These are phyloP conservation scores for Cyathus striatus DNA, from an alignment of 768 basidiomycete genomes.

Conservation along the genomic window DNA sequence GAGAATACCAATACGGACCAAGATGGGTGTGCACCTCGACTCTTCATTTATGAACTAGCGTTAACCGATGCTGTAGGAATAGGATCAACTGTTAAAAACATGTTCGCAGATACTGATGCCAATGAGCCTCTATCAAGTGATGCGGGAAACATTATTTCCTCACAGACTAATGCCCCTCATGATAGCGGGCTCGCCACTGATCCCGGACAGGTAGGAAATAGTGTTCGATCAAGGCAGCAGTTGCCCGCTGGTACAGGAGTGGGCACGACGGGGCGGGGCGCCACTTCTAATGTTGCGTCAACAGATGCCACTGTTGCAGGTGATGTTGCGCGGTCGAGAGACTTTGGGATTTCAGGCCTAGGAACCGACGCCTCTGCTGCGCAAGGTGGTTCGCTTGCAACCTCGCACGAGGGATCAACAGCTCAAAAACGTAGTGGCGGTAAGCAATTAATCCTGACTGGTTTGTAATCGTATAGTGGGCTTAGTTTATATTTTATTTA, in stretches of 20 bases:
- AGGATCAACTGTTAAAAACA: conserved; percentile 5
- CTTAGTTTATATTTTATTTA: too few species aligned
- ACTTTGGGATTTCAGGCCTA: conserved; percentile 10
- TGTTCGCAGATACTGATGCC: too few species aligned
- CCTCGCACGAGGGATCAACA: conserved; percentile 4
- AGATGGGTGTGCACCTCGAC: too few species aligned
- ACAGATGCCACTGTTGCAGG: conserved; percentile 6
- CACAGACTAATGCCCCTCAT: neutral
- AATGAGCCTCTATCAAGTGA: too few species aligned
- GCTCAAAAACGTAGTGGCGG: too few species aligned
- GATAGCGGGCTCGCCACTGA: neutral
- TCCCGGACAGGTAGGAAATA: neutral
- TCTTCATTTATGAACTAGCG: too few species aligned
- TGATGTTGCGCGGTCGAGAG: conserved; percentile 3
- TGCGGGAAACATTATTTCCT: neutral
- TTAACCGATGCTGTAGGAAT: too few species aligned
- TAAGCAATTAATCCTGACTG: too few species aligned
- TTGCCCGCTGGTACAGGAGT: conserved; percentile 15
- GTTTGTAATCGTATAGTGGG: too few species aligned
- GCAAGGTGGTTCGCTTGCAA: conserved; percentile 8
- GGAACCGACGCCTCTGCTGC: conserved; percentile 16
- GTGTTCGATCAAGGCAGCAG: too few species aligned
- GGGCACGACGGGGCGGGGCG: conserved; percentile 11
- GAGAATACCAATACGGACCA: too few species aligned
- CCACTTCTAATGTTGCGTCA: too few species aligned